Conservation (phyloP, 768 basidiomycete species). For the Termitomyces heimii region DNA sequence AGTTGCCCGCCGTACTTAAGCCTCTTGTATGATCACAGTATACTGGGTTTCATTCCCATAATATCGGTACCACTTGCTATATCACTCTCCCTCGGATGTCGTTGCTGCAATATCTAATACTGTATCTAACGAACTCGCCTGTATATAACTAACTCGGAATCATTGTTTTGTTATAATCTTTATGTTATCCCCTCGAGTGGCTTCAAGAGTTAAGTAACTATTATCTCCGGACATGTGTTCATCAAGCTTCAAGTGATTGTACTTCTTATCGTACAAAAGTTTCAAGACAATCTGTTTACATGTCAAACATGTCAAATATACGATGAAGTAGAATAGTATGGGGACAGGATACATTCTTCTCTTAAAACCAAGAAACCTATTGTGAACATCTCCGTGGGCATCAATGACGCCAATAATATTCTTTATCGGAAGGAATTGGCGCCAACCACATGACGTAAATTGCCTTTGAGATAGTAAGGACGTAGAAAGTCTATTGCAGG, state of each 20-base stretch:
- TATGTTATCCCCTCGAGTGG: neutral
- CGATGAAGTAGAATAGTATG: neutral
- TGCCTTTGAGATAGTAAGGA: neutral
- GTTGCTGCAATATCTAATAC: neutral
- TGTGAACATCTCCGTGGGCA: neutral
- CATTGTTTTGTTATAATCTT: neutral
- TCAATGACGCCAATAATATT: neutral
- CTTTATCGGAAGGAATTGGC: neutral
- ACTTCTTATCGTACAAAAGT: neutral
- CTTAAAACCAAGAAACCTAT: neutral
- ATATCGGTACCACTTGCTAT: neutral
- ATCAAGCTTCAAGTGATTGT: neutral
- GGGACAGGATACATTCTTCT: neutral
- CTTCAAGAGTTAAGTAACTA: neutral
- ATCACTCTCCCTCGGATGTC: slow-evolving; percentile 3
- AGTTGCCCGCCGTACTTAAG: slow-evolving; percentile 15
- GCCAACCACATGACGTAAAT: neutral
- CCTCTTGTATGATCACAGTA: neutral
- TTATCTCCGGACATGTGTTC: no score
- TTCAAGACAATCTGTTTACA: slow-evolving; percentile 7
- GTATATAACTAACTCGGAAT: slow-evolving; percentile 1
- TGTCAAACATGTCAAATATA: slow-evolving; percentile 6
- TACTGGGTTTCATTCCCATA: neutral
- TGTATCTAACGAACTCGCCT: neutral
- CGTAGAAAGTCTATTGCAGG: neutral